A percentile compares a stretch with the other conserved stretches of the same genome.
Evolutionary conservation across 2,329 filamentous ascomycete genomes (phyloP).

Genomic region (Colletotrichum chrysophilum): DNA sequence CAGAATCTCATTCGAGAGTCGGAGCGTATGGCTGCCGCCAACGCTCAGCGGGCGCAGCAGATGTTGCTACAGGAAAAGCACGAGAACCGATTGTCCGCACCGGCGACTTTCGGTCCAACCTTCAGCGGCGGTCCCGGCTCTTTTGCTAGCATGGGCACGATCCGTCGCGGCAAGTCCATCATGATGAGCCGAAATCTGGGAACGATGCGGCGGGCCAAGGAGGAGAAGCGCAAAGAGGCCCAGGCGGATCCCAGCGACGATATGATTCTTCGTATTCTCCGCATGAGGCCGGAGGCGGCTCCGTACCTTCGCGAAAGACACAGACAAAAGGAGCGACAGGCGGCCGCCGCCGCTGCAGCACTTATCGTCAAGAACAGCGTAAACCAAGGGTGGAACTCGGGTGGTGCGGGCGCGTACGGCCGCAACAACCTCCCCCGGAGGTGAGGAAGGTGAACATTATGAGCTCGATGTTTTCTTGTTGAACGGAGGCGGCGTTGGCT

Average conservation of each 20-base stretch:
- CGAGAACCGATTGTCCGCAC: conserved; percentile 67
- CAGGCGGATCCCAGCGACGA: conserved; percentile 97
- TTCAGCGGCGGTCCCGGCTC: conserved; percentile 52
- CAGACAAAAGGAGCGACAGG: conserved; percentile 91
- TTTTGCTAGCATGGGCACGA: conserved; percentile 73
- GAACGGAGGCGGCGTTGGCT: not conserved
- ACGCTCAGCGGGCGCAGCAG: conserved; percentile 75
- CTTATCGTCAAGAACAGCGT: conserved; percentile 95
- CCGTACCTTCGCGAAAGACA: conserved; percentile 88
- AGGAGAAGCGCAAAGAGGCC: conserved; percentile 92
- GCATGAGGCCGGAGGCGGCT: conserved; percentile 92
- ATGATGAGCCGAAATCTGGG: conserved; percentile 94
- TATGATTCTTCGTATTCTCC: conserved; percentile 93
- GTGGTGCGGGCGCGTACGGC: conserved; percentile 47
- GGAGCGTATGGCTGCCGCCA: conserved; percentile 92
- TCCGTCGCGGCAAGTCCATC: conserved; percentile 76
- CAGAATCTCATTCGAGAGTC: conserved; percentile 93
- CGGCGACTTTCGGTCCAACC: conserved; percentile 55
- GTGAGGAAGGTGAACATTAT: conserved; percentile 31
- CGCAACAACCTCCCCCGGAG: conserved; percentile 53
- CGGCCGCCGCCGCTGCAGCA: conserved; percentile 87
- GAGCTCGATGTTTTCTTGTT: not conserved
- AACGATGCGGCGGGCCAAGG: conserved; percentile 94
- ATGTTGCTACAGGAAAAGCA: conserved; percentile 58
- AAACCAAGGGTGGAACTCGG: conserved; percentile 57